Conservation (phyloP, 2,329 filamentous ascomycete species). For the Trichoderma citrinoviride region DNA sequence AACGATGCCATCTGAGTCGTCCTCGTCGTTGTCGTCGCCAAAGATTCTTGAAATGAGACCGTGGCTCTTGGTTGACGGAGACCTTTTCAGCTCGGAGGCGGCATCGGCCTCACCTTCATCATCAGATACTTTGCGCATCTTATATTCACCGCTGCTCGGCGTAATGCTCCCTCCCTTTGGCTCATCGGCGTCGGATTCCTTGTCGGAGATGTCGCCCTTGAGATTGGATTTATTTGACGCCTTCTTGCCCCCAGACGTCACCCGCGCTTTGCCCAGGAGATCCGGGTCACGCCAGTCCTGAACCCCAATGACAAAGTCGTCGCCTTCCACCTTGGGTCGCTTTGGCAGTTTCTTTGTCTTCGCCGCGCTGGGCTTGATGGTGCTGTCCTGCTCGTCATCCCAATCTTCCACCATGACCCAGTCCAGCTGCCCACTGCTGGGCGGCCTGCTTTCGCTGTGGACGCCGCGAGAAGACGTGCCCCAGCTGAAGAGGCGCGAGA, state of each 20-base stretch:
- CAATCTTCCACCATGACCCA: constrained; percentile 70
- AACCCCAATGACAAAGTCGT: constrained; percentile 73
- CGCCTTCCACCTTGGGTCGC: constrained; percentile 27
- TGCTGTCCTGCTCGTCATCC: constrained; percentile 52
- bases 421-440: constrained; percentile 70
- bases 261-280: constrained; percentile 31
- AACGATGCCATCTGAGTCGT: constrained; percentile 26
- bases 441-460: constrained; percentile 60
- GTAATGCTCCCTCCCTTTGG: constrained; percentile 66
- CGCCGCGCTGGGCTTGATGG: constrained; percentile 41
- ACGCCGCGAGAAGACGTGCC: constrained; percentile 32
- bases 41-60: constrained; percentile 51
- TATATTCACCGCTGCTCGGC: constrained; percentile 71
- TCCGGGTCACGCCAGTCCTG: constrained; percentile 85
- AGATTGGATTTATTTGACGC: background rate
- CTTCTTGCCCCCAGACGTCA: constrained; percentile 8
- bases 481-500: constrained; percentile 44
- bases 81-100: background rate
- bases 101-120: constrained; percentile 9
- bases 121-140: constrained; percentile 20
- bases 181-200: constrained; percentile 30
- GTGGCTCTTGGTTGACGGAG: constrained; percentile 36
- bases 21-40: constrained; percentile 39
- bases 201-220: constrained; percentile 15
- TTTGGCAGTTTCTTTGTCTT: constrained; percentile 29